Evolutionary conservation across 2,329 filamentous ascomycete species (phyloP).

Genomic region (Aureobasidium musti): DNA sequence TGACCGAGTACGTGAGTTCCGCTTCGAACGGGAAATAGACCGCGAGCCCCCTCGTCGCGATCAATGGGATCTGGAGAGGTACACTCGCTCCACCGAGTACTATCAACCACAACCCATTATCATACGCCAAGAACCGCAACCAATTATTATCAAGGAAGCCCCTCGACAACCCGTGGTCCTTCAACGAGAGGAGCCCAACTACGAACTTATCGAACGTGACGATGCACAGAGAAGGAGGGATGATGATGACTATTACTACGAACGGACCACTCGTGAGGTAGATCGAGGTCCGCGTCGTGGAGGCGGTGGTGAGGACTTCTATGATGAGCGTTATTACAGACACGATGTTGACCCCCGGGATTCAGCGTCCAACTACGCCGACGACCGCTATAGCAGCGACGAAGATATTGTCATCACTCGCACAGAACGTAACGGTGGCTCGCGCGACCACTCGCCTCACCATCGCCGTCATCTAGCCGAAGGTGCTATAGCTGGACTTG

Average conservation of each 20-base stretch:
- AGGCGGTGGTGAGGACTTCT: conserved; percentile 35
- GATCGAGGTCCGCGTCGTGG: conserved; percentile 50
- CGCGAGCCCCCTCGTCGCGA: conserved; percentile 47
- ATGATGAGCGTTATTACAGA: conserved; percentile 46
- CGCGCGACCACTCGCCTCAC: conserved; percentile 46
- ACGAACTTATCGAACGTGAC: conserved; percentile 56
- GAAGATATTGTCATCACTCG: conserved; percentile 64
- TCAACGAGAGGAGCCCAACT: conserved; percentile 57
- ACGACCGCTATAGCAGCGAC: conserved; percentile 87
- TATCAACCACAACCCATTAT: conserved; percentile 55
- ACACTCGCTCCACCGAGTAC: conserved; percentile 56
- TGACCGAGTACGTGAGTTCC: conserved; percentile 41
- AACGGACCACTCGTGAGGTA: conserved; percentile 58
- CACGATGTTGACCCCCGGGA: conserved; percentile 55
- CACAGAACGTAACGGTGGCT: conserved; percentile 50
- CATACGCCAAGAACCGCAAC: conserved; percentile 54
- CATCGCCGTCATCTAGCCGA: conserved; percentile 62
- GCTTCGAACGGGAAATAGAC: conserved; percentile 40
- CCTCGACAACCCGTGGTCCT: conserved; percentile 54
- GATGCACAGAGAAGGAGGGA: conserved; percentile 48
- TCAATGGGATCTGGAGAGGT: conserved; percentile 52
- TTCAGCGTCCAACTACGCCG: conserved; percentile 65
- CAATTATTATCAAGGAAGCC: conserved; percentile 59
- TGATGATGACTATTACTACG: conserved; percentile 64
- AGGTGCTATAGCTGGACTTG: conserved; percentile 61